Evolutionary conservation across 306 rosid species (phyloP).

Genomic region (Castanospermum australe): DNA sequence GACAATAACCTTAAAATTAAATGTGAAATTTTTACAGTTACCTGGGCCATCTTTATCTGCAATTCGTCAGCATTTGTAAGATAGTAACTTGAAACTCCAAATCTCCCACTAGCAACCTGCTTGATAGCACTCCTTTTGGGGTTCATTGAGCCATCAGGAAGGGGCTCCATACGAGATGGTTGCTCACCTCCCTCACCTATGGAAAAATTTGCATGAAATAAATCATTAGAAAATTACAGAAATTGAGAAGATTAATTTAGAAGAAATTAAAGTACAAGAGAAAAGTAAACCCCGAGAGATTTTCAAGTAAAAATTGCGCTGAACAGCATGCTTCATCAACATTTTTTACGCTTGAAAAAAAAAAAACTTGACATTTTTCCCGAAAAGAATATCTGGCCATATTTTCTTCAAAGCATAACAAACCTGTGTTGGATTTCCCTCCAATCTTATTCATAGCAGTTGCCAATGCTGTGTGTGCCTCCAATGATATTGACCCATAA

Average conservation of each 20-base stretch:
- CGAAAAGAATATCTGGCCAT: neutral
- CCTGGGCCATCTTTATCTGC: slow-evolving; percentile 99
- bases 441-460: slow-evolving; percentile 93
- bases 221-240: neutral
- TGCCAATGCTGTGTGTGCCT: slow-evolving; percentile 92
- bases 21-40: slow-evolving; percentile 25
- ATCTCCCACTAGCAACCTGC: slow-evolving; percentile 99
- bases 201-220: neutral
- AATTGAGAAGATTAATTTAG: neutral
- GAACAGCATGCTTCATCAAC: neutral
- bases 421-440: slow-evolving; percentile 99
- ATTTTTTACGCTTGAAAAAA: neutral
- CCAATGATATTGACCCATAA: slow-evolving; percentile 97
- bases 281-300: neutral
- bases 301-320: neutral
- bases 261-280: neutral
- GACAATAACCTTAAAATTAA: neutral
- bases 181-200: slow-evolving; percentile 99
- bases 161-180: slow-evolving; percentile 97
- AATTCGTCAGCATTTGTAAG: slow-evolving; percentile 96
- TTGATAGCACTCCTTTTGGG: slow-evolving; percentile 96
- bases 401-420: neutral
- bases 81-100: slow-evolving; percentile 97
- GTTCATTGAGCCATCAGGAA: slow-evolving; percentile 84
- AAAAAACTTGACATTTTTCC: neutral